phyloP scores from a whole-genome alignment of 495 filamentous ascomycete genomes.

The Gamarada debralockiae region DNA sequence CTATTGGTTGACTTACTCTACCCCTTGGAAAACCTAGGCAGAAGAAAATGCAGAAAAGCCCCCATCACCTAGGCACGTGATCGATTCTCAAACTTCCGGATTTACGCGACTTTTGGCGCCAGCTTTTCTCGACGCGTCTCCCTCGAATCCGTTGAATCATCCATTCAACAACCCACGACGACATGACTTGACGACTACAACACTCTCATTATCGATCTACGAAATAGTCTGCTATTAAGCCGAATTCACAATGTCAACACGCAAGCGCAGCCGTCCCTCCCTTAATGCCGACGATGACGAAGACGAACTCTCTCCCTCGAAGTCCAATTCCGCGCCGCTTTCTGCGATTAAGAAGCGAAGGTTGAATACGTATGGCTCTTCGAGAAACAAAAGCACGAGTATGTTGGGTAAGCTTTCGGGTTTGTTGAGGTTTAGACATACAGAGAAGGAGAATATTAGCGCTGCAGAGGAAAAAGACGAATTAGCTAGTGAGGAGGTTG shows the following conservation, averaged over 20 bases:
- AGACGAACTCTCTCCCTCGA: background rate
- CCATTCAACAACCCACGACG: no score
- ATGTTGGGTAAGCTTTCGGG: background rate
- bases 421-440: slow-evolving; percentile 3
- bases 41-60: no score
- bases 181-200: no score
- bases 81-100: no score
- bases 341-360: slow-evolving; percentile 16
- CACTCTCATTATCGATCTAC: no score
- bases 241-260: background rate
- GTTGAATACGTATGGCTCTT: slow-evolving; percentile 7
- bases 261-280: background rate
- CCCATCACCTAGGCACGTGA: no score
- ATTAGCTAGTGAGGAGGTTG: background rate
- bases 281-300: background rate
- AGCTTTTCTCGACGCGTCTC: no score
- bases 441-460: slow-evolving; percentile 10
- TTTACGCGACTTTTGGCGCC: no score
- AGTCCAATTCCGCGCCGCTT: background rate
- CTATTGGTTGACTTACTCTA: no score
- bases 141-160: no score
- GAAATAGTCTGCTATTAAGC: no score
- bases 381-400: background rate
- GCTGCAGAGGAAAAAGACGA: slow-evolving; percentile 8
- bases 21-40: no score